Percentiles rank a stretch among this genome's conserved stretches.
Evolutionary conservation across 371 early-diverging fungal species (phyloP).

Genomic region (Entomophthora muscae): DNA sequence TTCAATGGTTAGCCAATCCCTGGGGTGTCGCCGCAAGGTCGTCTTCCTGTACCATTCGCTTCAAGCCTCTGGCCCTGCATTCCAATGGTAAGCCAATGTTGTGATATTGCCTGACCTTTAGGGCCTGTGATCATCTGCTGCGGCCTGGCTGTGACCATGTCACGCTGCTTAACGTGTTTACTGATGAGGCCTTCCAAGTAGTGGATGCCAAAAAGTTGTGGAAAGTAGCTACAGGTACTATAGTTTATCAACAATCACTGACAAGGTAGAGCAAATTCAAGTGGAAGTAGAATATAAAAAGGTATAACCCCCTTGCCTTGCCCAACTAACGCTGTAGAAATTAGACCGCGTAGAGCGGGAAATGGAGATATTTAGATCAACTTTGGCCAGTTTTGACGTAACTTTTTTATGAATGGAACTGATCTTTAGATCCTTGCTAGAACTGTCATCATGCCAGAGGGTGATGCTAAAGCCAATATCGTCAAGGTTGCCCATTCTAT

Average conservation of each 20-base stretch:
- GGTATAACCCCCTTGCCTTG: neutral
- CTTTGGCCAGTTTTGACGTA: neutral
- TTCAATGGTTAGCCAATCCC: too few species aligned
- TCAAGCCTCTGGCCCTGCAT: neutral
- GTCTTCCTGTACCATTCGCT: neutral
- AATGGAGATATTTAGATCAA: neutral
- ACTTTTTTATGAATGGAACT: neutral
- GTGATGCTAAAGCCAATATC: neutral
- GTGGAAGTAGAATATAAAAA: conserved; percentile 2
- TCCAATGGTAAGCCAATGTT: neutral
- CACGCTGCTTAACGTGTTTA: neutral
- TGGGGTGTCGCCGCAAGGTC: neutral
- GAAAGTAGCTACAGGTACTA: neutral
- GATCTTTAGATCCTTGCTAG: neutral
- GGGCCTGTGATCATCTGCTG: neutral
- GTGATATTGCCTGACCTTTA: neutral
- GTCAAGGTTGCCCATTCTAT: neutral
- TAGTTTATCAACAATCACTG: neutral
- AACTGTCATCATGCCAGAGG: conserved; percentile 1
- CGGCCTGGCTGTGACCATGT: neutral
- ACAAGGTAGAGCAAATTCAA: neutral
- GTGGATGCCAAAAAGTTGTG: conserved; percentile 2
- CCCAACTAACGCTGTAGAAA: neutral
- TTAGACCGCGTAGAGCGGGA: conserved; percentile 2
- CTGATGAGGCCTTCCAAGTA: neutral